Evolutionary conservation across 148 eudicot genomes (phyloP), one percentile per base, ranked within the genome.

Genomic region (Silene uniflora): DNA sequence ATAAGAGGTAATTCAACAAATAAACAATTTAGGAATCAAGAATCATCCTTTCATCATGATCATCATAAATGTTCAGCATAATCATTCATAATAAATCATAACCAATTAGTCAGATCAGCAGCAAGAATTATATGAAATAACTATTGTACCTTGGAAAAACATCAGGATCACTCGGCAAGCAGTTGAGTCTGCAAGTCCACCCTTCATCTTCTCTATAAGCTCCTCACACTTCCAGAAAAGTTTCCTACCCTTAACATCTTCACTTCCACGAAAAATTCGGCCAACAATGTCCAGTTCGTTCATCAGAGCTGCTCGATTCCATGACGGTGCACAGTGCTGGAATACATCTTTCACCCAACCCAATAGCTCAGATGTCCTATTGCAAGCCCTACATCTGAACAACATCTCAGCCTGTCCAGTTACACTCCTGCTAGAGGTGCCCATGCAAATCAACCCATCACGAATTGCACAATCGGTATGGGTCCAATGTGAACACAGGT

Each of bases 311-410:
- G 69, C 72, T 58, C 84, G 82, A 75, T 84, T 87, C 91, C 89
- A 86, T 3, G 84, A 79, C 2, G 86, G 85, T 12, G 88, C 89
- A 81, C 91, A 86, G 18, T 86, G 89, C 75, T 84, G 91, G 62
- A 88, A 88, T n/a, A 88, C 89, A 79, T 88, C 91, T 80, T 88
- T 88, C 62, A 88, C 91, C 91, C 91, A 88, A 17, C 91, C 91
- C 63, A 88, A 69, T 56, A 88, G 83, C 75, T 88, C 88, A 29
- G 89, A 88, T 16, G 88, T 81, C 71, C 91, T 77, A 68, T 72
- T 88, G 74, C 89, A 88, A 32, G 91, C 89, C 67, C 91, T 76
- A 75, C 91, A 88, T 79, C 88, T 84, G 73, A 88, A 88, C 77
- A 86, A 73, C 88, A 81, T 86, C 80, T 86, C 89, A 52, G 85